Base-by-base conservation (phyloP, 2,329 filamentous ascomycete genomes). In the Rutstroemia sp. region DNA sequence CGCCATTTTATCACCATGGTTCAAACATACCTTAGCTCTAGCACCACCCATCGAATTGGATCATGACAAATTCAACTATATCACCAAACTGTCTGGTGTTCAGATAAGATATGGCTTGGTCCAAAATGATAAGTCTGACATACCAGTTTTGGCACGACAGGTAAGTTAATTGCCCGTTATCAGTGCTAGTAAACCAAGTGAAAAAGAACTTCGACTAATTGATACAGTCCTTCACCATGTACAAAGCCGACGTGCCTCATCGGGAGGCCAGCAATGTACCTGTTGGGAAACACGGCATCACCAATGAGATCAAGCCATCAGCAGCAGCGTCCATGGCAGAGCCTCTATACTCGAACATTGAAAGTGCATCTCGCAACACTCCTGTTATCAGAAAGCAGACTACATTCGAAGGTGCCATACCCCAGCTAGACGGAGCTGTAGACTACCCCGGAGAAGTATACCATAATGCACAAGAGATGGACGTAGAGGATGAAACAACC, bases 21-120 rank as follows among this genome's bases (percentile, higher is more conserved):
- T 55, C 12, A 2, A 0, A 14, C 3, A 7, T n/a, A 25, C 30
- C 30, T 7, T 17, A 23, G 3, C 5, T 3, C 8, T 1, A 4
- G 1, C 5, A 5, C 2, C 25, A 16, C n/a, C n/a, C n/a, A 1
- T 16, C 10, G 53, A 55, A 37, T 2, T 41, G 9, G 12, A 38
- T 25, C 1, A 17, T 6, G 5, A 14, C 9, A 0, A n/a, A n/a
- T 23, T 23, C 19, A 30, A 42, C 6, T 0, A 0, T 2, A 2
- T 51, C 12, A 17, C 27, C 10, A 0, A 0, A 3, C 3, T 16
- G 0, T 17, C 14, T 10, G 47, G 23, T 12, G 46, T 56, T 7
- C 10, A 23, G 9, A 44, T 14, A 23, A 41, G 54, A 34, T 52
- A 38, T 41, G 54, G 46, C n/a, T 19, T 56, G 2, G 38, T 21